Evolutionary conservation across 257 asterid species (phyloP).

Genomic region (Solanum virginianum): DNA sequence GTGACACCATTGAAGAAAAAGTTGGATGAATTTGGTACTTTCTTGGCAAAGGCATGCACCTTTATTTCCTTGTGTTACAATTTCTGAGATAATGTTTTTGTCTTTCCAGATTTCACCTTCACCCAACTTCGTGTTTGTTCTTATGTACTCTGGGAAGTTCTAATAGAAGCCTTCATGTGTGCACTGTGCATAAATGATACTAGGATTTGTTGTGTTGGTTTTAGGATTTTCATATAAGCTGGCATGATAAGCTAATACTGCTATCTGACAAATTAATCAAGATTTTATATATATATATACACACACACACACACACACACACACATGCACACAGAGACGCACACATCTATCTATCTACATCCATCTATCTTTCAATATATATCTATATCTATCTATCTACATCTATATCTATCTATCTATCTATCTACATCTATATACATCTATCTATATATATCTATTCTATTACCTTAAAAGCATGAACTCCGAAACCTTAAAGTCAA

Average conservation of each 20-base stretch:
- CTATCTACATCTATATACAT: too few relatives aligned
- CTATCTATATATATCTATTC: too few relatives aligned
- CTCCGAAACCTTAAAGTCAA: too few relatives aligned
- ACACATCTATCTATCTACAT: too few relatives aligned
- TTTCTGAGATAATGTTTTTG: neutral
- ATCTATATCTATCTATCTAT: too few relatives aligned
- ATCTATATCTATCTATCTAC: too few relatives aligned
- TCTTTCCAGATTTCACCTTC: neutral
- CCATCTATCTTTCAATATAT: too few relatives aligned
- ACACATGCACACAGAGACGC: too few relatives aligned
- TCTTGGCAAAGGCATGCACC: constrained; percentile 79
- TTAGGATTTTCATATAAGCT: neutral
- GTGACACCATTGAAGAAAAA: constrained; percentile 93
- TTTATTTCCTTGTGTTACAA: neutral
- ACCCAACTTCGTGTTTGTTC: neutral
- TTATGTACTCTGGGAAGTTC: neutral
- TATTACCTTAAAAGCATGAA: too few relatives aligned
- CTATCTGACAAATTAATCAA: neutral
- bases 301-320: too few relatives aligned
- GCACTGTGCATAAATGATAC: neutral
- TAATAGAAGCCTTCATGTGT: neutral
- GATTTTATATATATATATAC: neutral
- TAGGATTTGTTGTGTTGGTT: neutral
- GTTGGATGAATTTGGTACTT: constrained; percentile 94
- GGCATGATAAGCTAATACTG: neutral